phyloP scores from a whole-genome alignment of 768 basidiomycete genomes.

The Kwoniella sp. region DNA sequence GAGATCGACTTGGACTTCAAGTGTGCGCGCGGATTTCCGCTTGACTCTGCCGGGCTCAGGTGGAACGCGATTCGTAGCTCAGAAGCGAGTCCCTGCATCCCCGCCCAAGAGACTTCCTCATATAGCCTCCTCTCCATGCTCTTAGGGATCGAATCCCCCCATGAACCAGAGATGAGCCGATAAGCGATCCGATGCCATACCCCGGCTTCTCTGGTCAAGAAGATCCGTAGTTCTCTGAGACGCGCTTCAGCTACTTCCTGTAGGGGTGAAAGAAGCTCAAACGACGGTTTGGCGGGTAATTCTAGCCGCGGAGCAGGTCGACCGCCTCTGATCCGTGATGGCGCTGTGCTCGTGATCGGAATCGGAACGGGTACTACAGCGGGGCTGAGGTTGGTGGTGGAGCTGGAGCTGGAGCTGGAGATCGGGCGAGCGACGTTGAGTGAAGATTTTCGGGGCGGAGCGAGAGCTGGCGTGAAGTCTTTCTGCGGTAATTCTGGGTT shows the following conservation, averaged over 20 bases:
- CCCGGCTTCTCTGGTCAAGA: conserved; percentile 15
- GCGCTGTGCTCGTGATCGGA: not conserved
- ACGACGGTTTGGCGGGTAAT: not conserved
- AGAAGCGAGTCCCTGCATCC: conserved; percentile 16
- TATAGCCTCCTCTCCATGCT: conserved; percentile 18
- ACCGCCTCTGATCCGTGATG: not conserved
- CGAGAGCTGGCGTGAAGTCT: not conserved
- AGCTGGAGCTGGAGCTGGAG: not conserved
- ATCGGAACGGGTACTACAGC: too few relatives aligned
- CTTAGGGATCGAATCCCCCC: conserved; percentile 2
- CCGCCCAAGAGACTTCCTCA: conserved; percentile 38
- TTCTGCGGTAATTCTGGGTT: not conserved
- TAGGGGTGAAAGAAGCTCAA: not conserved
- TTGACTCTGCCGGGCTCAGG: too few relatives aligned
- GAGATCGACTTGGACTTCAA: not conserved
- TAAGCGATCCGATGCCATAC: conserved; percentile 25
- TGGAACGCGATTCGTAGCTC: too few relatives aligned
- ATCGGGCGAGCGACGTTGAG: too few relatives aligned
- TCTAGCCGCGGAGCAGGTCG: not conserved
- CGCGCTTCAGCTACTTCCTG: not conserved
- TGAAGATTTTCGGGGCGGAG: not conserved
- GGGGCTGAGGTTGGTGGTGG: too few relatives aligned
- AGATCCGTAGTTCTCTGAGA: conserved; percentile 10
- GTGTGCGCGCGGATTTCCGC: not conserved
- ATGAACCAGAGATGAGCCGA: conserved; percentile 14